Evolutionary conservation across 2,329 filamentous ascomycete species (phyloP).

Genomic region (Curvularia hawaiiensis): DNA sequence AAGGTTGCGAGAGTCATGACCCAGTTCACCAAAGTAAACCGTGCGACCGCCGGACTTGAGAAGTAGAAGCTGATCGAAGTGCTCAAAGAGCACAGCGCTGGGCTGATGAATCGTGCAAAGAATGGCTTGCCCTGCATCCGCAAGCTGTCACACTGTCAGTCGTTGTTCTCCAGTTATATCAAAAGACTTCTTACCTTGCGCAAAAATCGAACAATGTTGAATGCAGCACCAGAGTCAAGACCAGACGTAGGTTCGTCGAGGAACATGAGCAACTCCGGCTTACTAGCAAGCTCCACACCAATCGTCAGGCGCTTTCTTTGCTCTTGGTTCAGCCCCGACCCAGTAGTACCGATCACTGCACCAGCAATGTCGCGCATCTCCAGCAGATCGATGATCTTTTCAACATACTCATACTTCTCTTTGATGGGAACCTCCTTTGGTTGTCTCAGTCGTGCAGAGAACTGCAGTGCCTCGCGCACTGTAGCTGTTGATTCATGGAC

Average conservation of each 20-base stretch:
- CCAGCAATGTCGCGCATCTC: conserved; percentile 70
- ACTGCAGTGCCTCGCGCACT: conserved; percentile 67
- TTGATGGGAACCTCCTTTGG: conserved; percentile 60
- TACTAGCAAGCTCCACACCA: conserved; percentile 64
- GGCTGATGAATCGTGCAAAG: conserved; percentile 75
- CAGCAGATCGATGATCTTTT: conserved; percentile 66
- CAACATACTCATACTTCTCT: conserved; percentile 69
- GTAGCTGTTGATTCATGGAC: conserved; percentile 67
- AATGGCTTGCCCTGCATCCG: conserved; percentile 69
- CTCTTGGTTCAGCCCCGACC: conserved; percentile 60
- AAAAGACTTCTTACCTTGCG: conserved; percentile 51
- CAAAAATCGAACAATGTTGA: conserved; percentile 68
- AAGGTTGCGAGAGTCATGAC: conserved; percentile 49
- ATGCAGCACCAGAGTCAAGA: conserved; percentile 71
- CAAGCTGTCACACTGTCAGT: conserved; percentile 48
- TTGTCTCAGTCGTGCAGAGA: conserved; percentile 67
- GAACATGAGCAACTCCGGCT: conserved; percentile 76
- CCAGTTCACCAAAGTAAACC: conserved; percentile 68
- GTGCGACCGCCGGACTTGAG: conserved; percentile 69
- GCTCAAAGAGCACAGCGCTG: conserved; percentile 67
- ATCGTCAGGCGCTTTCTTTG: conserved; percentile 71
- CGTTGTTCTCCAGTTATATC: rapidly evolving
- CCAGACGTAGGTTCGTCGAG: conserved; percentile 79
- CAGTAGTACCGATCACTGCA: conserved; percentile 65
- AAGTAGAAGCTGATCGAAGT: conserved; percentile 69